Evolutionary conservation across 305 asterid species (phyloP).

Genomic region (Vinca major): DNA sequence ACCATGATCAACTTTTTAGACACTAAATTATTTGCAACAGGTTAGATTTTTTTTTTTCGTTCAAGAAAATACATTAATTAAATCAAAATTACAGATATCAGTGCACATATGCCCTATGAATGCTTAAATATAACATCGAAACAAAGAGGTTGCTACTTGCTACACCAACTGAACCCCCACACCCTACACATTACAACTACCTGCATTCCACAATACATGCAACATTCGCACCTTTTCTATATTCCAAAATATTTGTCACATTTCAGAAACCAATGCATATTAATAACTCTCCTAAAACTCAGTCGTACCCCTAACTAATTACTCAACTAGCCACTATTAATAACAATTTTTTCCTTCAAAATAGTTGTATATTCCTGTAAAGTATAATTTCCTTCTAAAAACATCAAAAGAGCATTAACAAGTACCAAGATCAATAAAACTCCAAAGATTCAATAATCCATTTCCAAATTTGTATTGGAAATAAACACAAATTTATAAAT

Average conservation of each 20-base stretch:
- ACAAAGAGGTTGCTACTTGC: neutral
- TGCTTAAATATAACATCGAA: neutral
- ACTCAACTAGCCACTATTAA: too few species aligned
- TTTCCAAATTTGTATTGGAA: neutral
- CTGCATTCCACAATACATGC: too few species aligned
- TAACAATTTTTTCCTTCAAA: too few species aligned
- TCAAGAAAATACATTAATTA: too few species aligned
- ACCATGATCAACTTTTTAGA: neutral
- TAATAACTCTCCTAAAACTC: too few species aligned
- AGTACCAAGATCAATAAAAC: neutral
- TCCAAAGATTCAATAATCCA: neutral
- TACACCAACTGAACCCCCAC: neutral
- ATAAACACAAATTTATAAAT: neutral
- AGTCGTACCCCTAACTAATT: too few species aligned
- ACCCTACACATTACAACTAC: neutral
- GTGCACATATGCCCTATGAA: neutral
- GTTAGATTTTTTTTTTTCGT: neutral
- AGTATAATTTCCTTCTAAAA: neutral
- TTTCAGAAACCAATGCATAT: too few species aligned
- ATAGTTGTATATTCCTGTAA: too few species aligned
- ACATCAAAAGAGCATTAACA: neutral
- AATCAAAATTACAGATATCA: neutral
- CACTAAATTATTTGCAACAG: neutral
- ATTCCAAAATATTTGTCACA: too few species aligned
- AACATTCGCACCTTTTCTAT: too few species aligned